Evolutionary conservation across 768 basidiomycete genomes (phyloP).

Genomic region (Lentinus tigrinus): DNA sequence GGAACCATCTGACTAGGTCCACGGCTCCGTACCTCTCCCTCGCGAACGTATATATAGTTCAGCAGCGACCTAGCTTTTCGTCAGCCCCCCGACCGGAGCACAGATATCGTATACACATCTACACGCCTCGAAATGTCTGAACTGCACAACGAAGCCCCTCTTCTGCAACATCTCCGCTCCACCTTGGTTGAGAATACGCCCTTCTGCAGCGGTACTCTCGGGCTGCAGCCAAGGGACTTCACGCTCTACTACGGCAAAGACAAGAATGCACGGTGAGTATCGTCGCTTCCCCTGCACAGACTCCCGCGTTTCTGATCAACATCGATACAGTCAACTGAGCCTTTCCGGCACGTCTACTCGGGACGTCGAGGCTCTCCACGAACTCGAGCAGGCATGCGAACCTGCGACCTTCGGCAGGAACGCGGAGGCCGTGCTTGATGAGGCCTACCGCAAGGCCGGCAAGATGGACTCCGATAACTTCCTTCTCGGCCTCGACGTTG

Average conservation of each 20-base stretch:
- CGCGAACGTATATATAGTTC: no score
- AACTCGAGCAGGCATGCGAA: slow-evolving; percentile 23
- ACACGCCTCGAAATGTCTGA: no score
- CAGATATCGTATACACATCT: no score
- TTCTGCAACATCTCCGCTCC: neutral
- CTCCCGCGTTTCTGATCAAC: neutral
- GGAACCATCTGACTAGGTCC: no score
- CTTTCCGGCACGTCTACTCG: neutral
- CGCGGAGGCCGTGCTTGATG: slow-evolving; percentile 28
- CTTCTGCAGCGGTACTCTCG: neutral
- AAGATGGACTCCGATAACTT: slow-evolving; percentile 24
- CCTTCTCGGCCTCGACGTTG: neutral
- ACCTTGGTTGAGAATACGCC: neutral
- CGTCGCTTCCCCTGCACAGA: neutral
- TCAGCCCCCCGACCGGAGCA: no score
- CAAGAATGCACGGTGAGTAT: neutral
- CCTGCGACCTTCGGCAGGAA: slow-evolving; percentile 29
- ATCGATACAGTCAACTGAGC: neutral
- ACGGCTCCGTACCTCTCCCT: no score
- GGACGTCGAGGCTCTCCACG: neutral
- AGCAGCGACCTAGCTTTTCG: no score
- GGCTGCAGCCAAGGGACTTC: neutral
- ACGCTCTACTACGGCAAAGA: neutral
- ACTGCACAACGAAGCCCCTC: no score
- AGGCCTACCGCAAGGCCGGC: slow-evolving; percentile 31